These are phyloP conservation scores for Aspergillus sp. DNA, from an alignment of 2,329 filamentous ascomycete species.

Conservation along the genomic window DNA sequence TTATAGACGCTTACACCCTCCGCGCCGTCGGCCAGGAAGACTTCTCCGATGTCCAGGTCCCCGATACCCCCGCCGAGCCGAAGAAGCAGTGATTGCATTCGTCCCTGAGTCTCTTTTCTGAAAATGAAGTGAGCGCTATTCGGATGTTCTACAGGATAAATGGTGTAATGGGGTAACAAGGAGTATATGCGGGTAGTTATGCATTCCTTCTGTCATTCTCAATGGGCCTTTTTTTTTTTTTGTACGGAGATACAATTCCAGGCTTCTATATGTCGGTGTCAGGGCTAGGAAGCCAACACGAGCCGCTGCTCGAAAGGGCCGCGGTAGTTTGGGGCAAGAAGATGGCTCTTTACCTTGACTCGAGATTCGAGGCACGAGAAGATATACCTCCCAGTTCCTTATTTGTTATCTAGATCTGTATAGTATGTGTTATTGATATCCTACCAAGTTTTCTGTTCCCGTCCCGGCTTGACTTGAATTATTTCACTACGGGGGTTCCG, in stretches of 20 bases:
- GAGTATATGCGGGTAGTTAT: conserved; percentile 6
- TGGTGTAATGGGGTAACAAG: conserved; percentile 9
- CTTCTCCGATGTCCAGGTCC: conserved; percentile 90
- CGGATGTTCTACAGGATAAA: not conserved
- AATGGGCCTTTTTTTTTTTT: not conserved
- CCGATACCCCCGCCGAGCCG: conserved; percentile 54
- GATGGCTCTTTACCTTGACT: not conserved
- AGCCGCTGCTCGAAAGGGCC: too few species aligned
- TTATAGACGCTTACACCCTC: conserved; percentile 63
- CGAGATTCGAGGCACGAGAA: not conserved
- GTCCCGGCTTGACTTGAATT: not conserved
- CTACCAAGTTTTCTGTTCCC: not conserved
- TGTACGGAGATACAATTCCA: not conserved
- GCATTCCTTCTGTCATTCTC: not conserved
- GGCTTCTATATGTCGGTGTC: not conserved
- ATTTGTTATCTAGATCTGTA: not conserved
- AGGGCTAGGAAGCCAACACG: too few species aligned
- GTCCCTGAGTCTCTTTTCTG: not conserved
- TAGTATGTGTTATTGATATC: conserved; percentile 1
- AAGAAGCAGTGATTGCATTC: conserved; percentile 21
- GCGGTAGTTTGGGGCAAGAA: not conserved
- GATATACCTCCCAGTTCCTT: not conserved
- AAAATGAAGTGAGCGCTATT: not conserved
- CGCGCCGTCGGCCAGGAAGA: conserved; percentile 89
- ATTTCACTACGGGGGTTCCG: not conserved